Conservation (phyloP, 2,329 filamentous ascomycete species). For the Stachybotrys echinatus region DNA sequence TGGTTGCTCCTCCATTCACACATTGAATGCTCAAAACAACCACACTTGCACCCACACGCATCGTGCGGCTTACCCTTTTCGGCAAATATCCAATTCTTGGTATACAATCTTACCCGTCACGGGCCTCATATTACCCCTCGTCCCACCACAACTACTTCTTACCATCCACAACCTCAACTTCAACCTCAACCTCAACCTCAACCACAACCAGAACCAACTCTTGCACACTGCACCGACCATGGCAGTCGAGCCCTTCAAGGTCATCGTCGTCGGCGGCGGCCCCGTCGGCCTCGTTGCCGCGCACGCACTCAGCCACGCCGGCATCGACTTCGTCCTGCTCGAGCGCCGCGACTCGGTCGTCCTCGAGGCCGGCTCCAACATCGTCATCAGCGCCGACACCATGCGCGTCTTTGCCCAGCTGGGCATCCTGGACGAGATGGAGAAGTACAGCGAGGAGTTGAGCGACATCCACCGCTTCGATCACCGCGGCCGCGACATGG, state of each 20-base stretch:
- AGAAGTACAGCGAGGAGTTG: conserved; percentile 14
- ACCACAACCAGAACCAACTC: background rate
- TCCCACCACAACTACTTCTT: too few species aligned
- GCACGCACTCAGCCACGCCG: conserved; percentile 16
- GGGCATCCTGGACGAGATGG: conserved; percentile 16
- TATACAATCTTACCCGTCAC: too few species aligned
- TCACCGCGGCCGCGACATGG: conserved; percentile 17
- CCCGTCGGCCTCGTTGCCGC: conserved; percentile 20
- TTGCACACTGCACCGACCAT: background rate
- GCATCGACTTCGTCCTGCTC: conserved; percentile 33
- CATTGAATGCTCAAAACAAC: too few species aligned
- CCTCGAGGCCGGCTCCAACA: conserved; percentile 21
- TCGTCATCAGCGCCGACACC: conserved; percentile 22
- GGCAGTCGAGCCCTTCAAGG: conserved; percentile 8
- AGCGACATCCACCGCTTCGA: conserved; percentile 15
- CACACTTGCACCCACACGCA: too few species aligned
- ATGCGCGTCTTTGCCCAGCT: conserved; percentile 27
- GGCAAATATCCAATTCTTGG: too few species aligned
- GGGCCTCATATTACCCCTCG: too few species aligned
- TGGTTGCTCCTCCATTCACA: too few species aligned
- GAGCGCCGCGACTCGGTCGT: conserved; percentile 22
- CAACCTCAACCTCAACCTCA: background rate
- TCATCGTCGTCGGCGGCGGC: conserved; percentile 20
- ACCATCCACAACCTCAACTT: too few species aligned
- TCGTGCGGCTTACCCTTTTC: too few species aligned